phyloP scores from a whole-genome alignment of 441 rosid genomes.

The Aleurites moluccanus region DNA sequence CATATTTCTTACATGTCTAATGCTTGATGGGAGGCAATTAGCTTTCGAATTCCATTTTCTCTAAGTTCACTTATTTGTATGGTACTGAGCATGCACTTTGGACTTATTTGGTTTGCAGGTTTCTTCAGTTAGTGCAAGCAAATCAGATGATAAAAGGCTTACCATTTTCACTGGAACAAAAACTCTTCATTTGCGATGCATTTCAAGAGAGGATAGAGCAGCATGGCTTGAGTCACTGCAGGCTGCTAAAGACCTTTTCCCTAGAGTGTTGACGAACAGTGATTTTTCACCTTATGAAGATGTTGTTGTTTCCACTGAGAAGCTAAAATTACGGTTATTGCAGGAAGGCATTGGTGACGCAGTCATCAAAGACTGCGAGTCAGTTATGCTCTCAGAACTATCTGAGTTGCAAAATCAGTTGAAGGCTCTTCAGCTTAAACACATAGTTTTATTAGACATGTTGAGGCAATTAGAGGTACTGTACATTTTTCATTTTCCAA shows the following conservation, averaged over 20 bases:
- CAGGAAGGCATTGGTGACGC: slow-evolving; percentile 76
- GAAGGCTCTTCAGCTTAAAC: slow-evolving; percentile 60
- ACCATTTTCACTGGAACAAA: slow-evolving; percentile 90
- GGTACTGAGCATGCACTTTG: slow-evolving; percentile 17
- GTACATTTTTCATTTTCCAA: slow-evolving; percentile 4
- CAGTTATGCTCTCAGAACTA: slow-evolving; percentile 75
- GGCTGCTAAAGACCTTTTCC: slow-evolving; percentile 80
- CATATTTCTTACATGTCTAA: slow-evolving; percentile 1
- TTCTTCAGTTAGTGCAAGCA: slow-evolving; percentile 86
- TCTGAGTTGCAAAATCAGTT: slow-evolving; percentile 69
- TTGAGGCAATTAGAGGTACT: slow-evolving; percentile 88
- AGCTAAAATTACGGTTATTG: slow-evolving; percentile 60
- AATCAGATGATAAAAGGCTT: slow-evolving; percentile 93
- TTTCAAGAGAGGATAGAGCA: slow-evolving; percentile 70
- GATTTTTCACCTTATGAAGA: slow-evolving; percentile 70
- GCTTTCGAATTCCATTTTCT: slow-evolving; percentile 10
- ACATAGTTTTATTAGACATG: slow-evolving; percentile 60
- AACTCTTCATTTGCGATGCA: slow-evolving; percentile 85
- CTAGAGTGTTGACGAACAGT: slow-evolving; percentile 55
- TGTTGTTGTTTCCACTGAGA: slow-evolving; percentile 76
- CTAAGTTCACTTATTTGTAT: background rate
- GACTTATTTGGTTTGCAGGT: slow-evolving; percentile 50
- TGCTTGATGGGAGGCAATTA: slow-evolving; percentile 1
- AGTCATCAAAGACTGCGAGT: slow-evolving; percentile 74
- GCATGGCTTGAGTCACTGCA: slow-evolving; percentile 81